Evolutionary conservation across 371 early-diverging fungal genomes (phyloP), one percentile per base, ranked within the genome.

Genomic region (Lichtheimia corymbifera): DNA sequence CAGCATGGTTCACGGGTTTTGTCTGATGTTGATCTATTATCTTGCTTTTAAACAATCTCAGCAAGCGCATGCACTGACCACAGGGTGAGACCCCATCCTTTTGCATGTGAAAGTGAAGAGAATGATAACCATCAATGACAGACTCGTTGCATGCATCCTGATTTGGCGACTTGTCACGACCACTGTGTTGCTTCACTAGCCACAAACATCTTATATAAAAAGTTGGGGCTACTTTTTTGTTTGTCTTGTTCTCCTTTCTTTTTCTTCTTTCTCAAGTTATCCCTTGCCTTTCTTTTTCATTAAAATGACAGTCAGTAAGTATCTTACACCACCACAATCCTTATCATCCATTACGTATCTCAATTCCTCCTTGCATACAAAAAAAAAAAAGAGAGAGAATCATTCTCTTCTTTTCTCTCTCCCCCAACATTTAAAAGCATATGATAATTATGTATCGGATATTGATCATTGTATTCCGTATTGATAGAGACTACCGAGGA

Each of bases 1-100:
- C 47, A 47, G 22, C 47, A 22, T 11, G 18, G 47, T 22, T 47
- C 47, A 47, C 47, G 47, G 22, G 47, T 22, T 47, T n/a, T 47
- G n/a, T n/a, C 47, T 47, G 18, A 22, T 24, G 20, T 18, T 27
- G 27, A 52, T 22, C 15, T 14, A 14, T 24, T 27, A 22, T 52
- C 52, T 20, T 14, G 15, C 7, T 27, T 20, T 52, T 15, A 27
- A 18, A 52, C 15, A 18, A 18, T 14, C 18, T 47, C 20, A 27
- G 25, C 20, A 52, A 12, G 14, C 24, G 15, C 18, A 52, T 18
- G 52, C 52, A 52, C 52, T 52, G 52, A 27, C 52, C 52, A 52
- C 52, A 52, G 52, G 35, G 35, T 22, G 9, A 22, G 47, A 52
- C 52, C 52, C 52, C 52, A 52, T 52, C 27, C 27, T 24, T 18